Conservation (phyloP, 2,329 filamentous ascomycete species). For the Colletotrichum sp. region DNA sequence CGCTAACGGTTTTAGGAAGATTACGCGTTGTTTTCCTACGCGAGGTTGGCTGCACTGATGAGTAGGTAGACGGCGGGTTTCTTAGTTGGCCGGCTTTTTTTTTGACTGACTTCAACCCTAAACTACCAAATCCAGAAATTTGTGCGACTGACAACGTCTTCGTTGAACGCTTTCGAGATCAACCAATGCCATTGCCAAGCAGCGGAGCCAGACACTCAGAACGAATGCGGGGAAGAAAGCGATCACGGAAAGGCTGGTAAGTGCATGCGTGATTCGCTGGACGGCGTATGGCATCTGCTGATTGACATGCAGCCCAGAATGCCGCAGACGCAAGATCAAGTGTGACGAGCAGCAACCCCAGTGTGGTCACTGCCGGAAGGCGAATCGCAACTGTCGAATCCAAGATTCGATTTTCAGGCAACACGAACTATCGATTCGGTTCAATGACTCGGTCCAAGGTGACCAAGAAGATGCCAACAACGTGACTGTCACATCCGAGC, state of each 20-base stretch:
- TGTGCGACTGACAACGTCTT: neutral
- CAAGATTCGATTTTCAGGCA: neutral
- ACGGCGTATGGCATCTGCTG: constrained; percentile 38
- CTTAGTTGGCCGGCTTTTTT: neutral
- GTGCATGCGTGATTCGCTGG: neutral
- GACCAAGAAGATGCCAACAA: neutral
- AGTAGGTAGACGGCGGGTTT: neutral
- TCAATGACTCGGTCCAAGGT: neutral
- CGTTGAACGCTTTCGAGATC: neutral
- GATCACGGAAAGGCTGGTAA: neutral
- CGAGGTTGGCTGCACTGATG: neutral
- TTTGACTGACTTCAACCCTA: neutral
- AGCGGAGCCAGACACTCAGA: neutral
- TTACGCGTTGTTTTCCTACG: neutral
- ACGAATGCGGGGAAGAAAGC: neutral
- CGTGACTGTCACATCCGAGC: neutral
- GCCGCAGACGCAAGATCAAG: neutral
- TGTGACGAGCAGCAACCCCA: neutral
- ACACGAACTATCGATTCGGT: neutral
- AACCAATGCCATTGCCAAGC: neutral
- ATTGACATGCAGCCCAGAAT: neutral
- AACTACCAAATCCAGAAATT: neutral
- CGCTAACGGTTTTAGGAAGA: neutral
- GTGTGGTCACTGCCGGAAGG: neutral
- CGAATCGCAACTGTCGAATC: neutral